Evolutionary conservation across 345 rosid species (phyloP).

Genomic region (Nephelium lappaceum): DNA sequence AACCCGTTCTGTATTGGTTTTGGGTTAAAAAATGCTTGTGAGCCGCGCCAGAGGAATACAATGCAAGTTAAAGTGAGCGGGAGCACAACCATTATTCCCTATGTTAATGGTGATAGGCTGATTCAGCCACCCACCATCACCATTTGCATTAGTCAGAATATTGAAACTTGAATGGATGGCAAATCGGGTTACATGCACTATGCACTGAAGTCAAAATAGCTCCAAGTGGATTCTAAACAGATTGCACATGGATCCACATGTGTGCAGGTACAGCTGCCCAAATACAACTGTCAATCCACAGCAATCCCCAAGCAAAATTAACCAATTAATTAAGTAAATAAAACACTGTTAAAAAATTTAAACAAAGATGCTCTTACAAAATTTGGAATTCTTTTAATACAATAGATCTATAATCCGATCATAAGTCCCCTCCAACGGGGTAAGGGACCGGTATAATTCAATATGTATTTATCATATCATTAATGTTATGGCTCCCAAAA

Average conservation of each 20-base stretch:
- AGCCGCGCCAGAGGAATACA: no score
- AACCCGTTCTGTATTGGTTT: not conserved
- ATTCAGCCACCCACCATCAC: not conserved
- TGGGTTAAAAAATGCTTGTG: no score
- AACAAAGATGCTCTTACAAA: no score
- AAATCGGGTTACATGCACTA: not conserved
- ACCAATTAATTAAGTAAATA: no score
- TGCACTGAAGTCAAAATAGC: not conserved
- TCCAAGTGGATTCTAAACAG: not conserved
- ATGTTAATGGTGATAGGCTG: no score
- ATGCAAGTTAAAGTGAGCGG: no score
- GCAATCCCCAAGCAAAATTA: not conserved
- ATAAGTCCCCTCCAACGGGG: no score
- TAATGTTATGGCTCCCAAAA: not conserved
- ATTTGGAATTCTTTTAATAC: no score
- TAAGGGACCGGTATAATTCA: not conserved
- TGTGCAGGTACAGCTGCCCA: not conserved
- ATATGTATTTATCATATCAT: not conserved
- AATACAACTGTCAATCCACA: not conserved
- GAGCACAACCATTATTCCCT: no score
- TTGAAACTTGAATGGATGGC: not conserved
- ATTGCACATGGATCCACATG: slow-evolving; percentile 20
- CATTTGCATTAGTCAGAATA: not conserved
- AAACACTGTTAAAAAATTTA: not conserved
- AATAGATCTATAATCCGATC: no score